Base-by-base conservation (phyloP, 2,329 filamentous ascomycete species). In the Cladosporium phlei region DNA sequence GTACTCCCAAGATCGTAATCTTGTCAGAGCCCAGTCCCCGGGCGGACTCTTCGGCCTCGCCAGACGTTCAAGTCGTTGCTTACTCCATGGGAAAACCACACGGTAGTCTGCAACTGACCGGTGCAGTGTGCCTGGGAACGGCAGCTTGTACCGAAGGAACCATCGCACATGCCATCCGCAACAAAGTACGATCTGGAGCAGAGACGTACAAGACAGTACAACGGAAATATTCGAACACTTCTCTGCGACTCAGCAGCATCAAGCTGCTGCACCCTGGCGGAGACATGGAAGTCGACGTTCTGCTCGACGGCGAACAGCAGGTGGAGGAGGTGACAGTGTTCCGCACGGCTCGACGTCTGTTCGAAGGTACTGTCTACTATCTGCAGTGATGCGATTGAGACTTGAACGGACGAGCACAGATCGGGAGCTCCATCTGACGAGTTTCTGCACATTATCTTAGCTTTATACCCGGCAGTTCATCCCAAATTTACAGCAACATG, bases 41-140 rank as follows among this genome's bases (percentile, higher is more conserved):
- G 33, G 20, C n/a, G 42, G 42, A 45, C 6, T 16, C 24, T 4
- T 11, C 22, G 8, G 12, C 25, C 14, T 29, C 24, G 9, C 34
- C 38, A 34, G 52, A 57, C 10, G 40, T 63, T 10, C 48, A 54
- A 25, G 56, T 59, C 6, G 48, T 53, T 8, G 58, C 60, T 5
- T 63, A 61, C 35, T 60, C 56, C 27, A 64, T 64, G 62, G 60
- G 60, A 7, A 61, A 60, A 28, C 55, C 59, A 22, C 62, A 63
- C 33, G 60, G 61, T 20, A 61, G 59, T 34, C 44, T 64, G 37
- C 62, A 64, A 38, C 53, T 64, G n/a, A 64, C 61, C 7, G 62
- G 62, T 3, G 62, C 62, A 7, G 62, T 62, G 8, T 64, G 60
- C 39, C 39, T 64, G 11, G 59, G 51, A 5, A 55, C 59, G 11